Evolutionary conservation across 2,329 filamentous ascomycete species (phyloP).

Genomic region (Aureobasidium namibiae): DNA sequence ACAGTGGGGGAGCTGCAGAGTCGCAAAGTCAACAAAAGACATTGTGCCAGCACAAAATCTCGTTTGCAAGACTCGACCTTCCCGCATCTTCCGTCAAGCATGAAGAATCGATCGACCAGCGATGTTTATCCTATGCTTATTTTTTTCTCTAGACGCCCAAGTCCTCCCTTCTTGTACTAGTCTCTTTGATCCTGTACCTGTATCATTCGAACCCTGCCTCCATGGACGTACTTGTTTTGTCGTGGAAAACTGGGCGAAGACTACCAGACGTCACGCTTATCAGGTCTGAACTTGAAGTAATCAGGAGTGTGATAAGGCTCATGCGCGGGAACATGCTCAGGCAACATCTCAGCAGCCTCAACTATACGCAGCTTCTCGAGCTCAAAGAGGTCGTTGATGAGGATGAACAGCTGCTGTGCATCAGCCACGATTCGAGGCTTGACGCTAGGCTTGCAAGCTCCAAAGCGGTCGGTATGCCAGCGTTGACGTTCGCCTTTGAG

Average conservation of each 20-base stretch:
- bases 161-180: neutral
- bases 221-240: neutral
- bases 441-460: neutral
- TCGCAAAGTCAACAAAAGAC: neutral
- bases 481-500: conserved; percentile 7
- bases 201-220: neutral
- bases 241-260: neutral
- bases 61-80: neutral
- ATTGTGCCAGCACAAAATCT: neutral
- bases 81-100: neutral
- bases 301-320: neutral
- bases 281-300: conserved; percentile 5
- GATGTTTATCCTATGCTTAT: neutral
- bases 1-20: neutral
- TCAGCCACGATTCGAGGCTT: neutral
- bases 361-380: conserved; percentile 3
- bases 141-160: neutral
- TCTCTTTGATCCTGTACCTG: neutral
- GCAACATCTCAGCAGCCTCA: neutral
- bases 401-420: conserved; percentile 8
- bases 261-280: conserved; percentile 1
- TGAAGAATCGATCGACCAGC: neutral
- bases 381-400: conserved; percentile 5
- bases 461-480: conserved; percentile 12
- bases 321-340: neutral